phyloP scores from a whole-genome alignment of 208 protist genomes.

The Trypanosoma platydactyli region DNA sequence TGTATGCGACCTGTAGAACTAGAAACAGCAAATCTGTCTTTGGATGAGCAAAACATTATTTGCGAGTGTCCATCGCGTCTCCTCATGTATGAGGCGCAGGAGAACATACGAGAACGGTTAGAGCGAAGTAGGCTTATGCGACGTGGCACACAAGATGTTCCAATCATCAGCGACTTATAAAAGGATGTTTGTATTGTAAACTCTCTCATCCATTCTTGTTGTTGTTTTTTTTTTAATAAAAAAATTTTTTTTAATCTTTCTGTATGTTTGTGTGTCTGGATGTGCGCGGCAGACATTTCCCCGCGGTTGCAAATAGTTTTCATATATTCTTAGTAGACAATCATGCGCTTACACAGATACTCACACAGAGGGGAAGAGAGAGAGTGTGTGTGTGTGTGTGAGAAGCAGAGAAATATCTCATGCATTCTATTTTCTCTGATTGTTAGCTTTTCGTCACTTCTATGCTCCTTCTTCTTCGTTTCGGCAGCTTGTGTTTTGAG shows the following conservation, averaged over 20 bases:
- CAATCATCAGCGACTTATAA: neutral
- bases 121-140: neutral
- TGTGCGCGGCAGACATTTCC: too few relatives aligned
- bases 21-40: neutral
- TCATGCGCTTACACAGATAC: slow-evolving; percentile 6
- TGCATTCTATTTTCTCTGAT: neutral
- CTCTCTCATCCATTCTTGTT: neutral
- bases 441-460: neutral
- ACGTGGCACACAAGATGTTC: neutral
- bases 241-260: slow-evolving; percentile 1
- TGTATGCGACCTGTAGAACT: neutral
- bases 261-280: too few relatives aligned
- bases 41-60: slow-evolving; percentile 13
- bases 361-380: neutral
- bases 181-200: neutral
- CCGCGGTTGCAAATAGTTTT: too few relatives aligned
- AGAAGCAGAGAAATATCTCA: too few relatives aligned
- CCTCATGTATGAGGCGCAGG: slow-evolving; percentile 40
- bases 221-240: neutral
- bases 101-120: slow-evolving; percentile 14
- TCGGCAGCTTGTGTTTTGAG: too few relatives aligned
- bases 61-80: slow-evolving; percentile 30
- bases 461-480: slow-evolving; percentile 3
- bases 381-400: too few relatives aligned
- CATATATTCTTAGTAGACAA: neutral